Evolutionary conservation across 2,329 filamentous ascomycete species (phyloP), one percentile per base, ranked within the genome.

Genomic region (Orbilia ellipsospora): DNA sequence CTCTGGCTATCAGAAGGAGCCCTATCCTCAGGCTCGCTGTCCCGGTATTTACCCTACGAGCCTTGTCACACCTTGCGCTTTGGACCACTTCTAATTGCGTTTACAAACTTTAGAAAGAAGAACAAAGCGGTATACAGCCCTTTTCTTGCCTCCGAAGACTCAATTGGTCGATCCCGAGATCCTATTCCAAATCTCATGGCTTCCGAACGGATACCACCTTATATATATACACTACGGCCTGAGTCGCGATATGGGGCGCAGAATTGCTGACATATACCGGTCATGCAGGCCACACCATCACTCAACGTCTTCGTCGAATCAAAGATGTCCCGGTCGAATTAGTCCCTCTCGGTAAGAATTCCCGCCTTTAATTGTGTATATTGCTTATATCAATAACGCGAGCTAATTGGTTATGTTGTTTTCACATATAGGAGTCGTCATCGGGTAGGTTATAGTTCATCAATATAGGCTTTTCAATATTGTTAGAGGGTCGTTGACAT

Each of bases 261-360:
- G 10, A 59, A 15, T 5, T 1, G n/a, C 50, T 57, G 50, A 48
- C 26, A n/a, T 55, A 42, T 54, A 20, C 36, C 10, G 7, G 13
- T 45, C 15, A 60, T 44, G 70, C 55, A 99, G 95, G 93, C 83
- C 95, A 98, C 86, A 97, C 94, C 81, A 89, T 98, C 84, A 97
- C 94, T 79, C 95, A 98, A 87, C 92, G 94, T 83, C 87, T 99
- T 81, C 92, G 94, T 83, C 90, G 89, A 83, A 87, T 97, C 82
- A 94, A 91, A 88, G 90, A 90, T 85, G 91, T 98, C 82, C 95
- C 95, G 80, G 89, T 93, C 80, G 95, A 99, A 88, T 88, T 99
- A 88, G 89, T 94, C 80, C 95, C 95, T 82, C 90, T 99, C 80
- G 94, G 94, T 96, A 90, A 83, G 89, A 85, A 6, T 18, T 48